Conservation (phyloP, 192 early-diverging fungal genomes). For the Coemansia sp. region DNA sequence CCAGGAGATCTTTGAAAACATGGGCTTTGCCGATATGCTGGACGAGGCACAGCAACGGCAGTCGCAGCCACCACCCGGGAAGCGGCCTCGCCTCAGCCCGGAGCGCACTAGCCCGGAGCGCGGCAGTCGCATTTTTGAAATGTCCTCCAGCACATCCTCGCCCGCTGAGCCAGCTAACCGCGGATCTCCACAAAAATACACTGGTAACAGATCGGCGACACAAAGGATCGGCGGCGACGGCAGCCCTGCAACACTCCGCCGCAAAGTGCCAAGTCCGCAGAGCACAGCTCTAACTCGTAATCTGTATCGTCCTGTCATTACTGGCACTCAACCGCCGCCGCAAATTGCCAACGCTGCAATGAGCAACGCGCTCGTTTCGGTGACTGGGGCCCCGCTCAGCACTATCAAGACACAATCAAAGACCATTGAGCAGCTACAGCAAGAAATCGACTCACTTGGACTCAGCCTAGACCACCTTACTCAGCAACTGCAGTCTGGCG, state of each 20-base stretch:
- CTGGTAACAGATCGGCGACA: not conserved
- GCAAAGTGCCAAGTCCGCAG: constrained; percentile 17
- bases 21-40: constrained; percentile 32
- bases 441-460: constrained; percentile 23
- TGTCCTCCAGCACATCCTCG: constrained; percentile 12
- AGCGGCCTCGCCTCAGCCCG: constrained; percentile 14
- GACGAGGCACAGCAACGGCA: not conserved
- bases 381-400: constrained; percentile 5
- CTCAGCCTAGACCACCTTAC: constrained; percentile 25
- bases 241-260: constrained; percentile 4
- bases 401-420: constrained; percentile 19
- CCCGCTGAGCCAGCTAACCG: constrained; percentile 3
- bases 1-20: constrained; percentile 29
- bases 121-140: constrained; percentile 14
- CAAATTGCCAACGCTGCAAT: not conserved
- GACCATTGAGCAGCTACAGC: constrained; percentile 34
- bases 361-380: constrained; percentile 11
- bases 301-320: constrained; percentile 11
- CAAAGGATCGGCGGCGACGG: not conserved
- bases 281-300: constrained; percentile 32
- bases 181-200: not conserved
- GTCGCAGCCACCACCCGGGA: constrained; percentile 24
- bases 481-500: constrained; percentile 16
- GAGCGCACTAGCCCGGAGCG: not conserved
- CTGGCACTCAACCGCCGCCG: not conserved